Conservation (phyloP, 116 monocot genomes). For the Cymodocea nodosa region DNA sequence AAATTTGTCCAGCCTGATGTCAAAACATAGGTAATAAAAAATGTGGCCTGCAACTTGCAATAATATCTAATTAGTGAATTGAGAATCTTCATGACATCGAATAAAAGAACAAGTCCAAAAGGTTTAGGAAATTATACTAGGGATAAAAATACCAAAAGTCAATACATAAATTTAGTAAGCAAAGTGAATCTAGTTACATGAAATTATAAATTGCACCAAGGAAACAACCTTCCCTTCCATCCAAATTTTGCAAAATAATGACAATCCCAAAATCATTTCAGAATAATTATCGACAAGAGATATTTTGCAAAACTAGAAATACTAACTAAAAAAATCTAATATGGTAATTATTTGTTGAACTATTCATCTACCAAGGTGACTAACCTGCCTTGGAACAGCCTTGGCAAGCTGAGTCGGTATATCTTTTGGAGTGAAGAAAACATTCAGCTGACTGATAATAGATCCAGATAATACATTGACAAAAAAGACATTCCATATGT, state of each 20-base stretch:
- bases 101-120: neutral
- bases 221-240: too few relatives aligned
- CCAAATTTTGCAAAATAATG: too few relatives aligned
- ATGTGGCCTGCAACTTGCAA: conserved; percentile 62
- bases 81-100: neutral
- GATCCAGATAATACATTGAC: conserved; percentile 88
- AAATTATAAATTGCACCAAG: too few relatives aligned
- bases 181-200: too few relatives aligned
- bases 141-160: too few relatives aligned
- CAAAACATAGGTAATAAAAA: conserved; percentile 94
- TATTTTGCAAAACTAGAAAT: too few relatives aligned
- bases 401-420: conserved; percentile 77
- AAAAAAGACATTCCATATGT: conserved; percentile 95
- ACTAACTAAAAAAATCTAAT: too few relatives aligned
- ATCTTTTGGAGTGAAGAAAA: conserved; percentile 62
- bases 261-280: too few relatives aligned
- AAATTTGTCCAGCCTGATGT: conserved; percentile 98
- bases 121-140: too few relatives aligned
- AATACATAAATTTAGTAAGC: too few relatives aligned
- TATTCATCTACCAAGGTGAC: neutral
- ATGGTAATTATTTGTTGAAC: too few relatives aligned
- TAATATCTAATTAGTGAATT: neutral
- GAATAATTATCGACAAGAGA: too few relatives aligned
- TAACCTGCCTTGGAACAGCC: conserved; percentile 89
- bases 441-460: conserved; percentile 60